Conservation (phyloP, 805 yeast genomes). For the Wickerhamiella qilinensis region DNA sequence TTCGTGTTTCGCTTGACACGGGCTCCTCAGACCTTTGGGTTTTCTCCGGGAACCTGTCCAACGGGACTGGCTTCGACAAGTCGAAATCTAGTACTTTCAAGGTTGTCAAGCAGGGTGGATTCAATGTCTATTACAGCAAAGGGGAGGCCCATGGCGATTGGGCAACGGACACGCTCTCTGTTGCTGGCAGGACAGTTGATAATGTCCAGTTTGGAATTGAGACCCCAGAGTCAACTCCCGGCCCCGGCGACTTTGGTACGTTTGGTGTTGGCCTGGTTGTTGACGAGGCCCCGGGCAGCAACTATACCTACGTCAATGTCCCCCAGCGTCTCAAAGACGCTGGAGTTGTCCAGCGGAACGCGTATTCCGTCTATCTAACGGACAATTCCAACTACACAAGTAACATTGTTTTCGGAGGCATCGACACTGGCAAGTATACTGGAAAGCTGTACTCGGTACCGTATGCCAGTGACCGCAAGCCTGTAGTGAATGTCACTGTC, state of each 20-base stretch:
- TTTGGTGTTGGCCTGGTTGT: constrained; percentile 19
- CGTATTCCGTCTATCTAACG: constrained; percentile 34
- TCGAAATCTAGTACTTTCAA: constrained; percentile 13
- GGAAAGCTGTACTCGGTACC: constrained; percentile 26
- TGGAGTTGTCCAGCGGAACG: constrained; percentile 25
- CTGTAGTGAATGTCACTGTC: neutral
- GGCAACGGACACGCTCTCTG: constrained; percentile 47
- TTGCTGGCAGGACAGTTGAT: constrained; percentile 23
- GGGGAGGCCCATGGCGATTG: constrained; percentile 31
- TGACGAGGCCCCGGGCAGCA: constrained; percentile 3
- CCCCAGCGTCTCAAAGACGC: constrained; percentile 18
- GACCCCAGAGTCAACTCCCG: constrained; percentile 38
- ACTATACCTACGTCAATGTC: constrained; percentile 11
- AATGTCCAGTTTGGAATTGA: constrained; percentile 47
- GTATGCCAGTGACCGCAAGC: constrained; percentile 1
- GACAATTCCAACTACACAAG: constrained; percentile 25
- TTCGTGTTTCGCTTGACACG: constrained; percentile 47
- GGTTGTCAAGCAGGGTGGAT: constrained; percentile 1
- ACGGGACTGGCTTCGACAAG: constrained; percentile 14
- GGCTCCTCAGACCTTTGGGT: constrained; percentile 68
- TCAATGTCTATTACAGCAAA: constrained; percentile 4
- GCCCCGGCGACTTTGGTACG: constrained; percentile 9
- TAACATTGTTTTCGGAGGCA: constrained; percentile 49
- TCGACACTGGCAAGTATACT: constrained; percentile 43
- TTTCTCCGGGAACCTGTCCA: constrained; percentile 27